A percentile compares a stretch with the other conserved stretches of the same genome.
phyloP scores from a whole-genome alignment of 208 protist genomes.

The Tetramitus jugosus region DNA sequence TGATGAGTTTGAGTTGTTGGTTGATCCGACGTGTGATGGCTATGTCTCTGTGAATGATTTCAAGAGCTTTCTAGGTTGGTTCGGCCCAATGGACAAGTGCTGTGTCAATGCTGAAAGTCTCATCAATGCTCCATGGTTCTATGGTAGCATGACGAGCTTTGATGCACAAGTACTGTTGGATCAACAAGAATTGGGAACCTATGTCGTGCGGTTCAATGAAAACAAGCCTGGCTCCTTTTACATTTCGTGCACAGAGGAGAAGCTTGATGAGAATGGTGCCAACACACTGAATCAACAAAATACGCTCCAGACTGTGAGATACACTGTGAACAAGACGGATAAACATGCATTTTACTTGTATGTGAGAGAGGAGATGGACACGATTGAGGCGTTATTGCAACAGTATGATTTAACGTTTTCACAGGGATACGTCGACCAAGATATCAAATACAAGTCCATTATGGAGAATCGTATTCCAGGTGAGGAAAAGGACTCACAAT shows the following conservation, averaged over 20 bases:
- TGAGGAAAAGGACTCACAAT: no score
- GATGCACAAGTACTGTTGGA: not conserved
- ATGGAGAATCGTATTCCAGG: no score
- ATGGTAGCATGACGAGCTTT: not conserved
- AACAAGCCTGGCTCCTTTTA: not conserved
- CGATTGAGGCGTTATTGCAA: no score
- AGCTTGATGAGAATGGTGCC: not conserved
- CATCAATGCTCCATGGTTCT: not conserved
- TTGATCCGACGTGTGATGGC: conserved; percentile 13
- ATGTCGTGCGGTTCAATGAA: not conserved
- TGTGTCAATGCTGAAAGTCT: not conserved
- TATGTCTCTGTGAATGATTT: not conserved
- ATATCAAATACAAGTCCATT: no score
- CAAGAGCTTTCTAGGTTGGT: not conserved
- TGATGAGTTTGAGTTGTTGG: no score
- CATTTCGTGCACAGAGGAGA: not conserved
- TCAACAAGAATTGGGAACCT: not conserved
- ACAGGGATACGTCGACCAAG: no score
- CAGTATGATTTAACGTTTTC: no score
- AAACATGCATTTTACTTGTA: no score
- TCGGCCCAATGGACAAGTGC: not conserved
- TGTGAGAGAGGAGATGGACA: no score
- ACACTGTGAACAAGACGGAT: no score
- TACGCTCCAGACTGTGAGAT: no score
- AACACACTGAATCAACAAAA: no score